Percentiles rank a stretch among this genome's conserved stretches.
Evolutionary conservation across 257 asterid species (phyloP).

Genomic region (Cinchona pubescens): DNA sequence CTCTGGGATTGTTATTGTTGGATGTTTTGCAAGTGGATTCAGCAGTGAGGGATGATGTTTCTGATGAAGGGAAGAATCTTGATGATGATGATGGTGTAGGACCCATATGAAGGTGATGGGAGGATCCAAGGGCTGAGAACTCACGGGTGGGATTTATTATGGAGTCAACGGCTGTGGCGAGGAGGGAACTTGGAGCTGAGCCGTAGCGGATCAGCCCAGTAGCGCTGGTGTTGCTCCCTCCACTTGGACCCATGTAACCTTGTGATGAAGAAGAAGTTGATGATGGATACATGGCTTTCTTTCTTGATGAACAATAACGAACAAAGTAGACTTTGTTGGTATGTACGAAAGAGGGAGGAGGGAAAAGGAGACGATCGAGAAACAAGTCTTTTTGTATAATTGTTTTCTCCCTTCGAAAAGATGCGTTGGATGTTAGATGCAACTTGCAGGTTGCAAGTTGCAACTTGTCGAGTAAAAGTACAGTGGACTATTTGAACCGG

Average conservation of each 20-base stretch:
- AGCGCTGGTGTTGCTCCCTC: slow-evolving; percentile 11
- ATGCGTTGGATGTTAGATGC: slow-evolving; percentile 33
- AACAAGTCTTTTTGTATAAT: not conserved
- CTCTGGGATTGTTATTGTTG: not conserved
- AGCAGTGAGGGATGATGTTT: slow-evolving; percentile 20
- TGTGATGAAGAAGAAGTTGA: slow-evolving; percentile 70
- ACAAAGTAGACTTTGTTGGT: not conserved
- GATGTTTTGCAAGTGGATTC: slow-evolving; percentile 22
- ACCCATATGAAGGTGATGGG: slow-evolving; percentile 27
- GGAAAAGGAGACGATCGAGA: slow-evolving; percentile 8
- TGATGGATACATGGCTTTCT: slow-evolving; percentile 51
- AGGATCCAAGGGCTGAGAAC: slow-evolving; percentile 31
- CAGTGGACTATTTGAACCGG: no score
- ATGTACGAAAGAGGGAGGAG: not conserved
- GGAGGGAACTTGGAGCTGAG: slow-evolving; percentile 69
- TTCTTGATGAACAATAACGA: not conserved
- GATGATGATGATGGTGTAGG: slow-evolving; percentile 14
- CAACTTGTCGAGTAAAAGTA: slow-evolving; percentile 23
- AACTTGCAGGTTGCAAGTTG: slow-evolving; percentile 1
- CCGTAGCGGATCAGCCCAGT: slow-evolving; percentile 62
- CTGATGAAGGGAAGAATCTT: slow-evolving; percentile 40
- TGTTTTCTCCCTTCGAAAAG: slow-evolving; percentile 3
- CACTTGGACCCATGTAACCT: slow-evolving; percentile 40
- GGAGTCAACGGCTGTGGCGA: slow-evolving; percentile 56
- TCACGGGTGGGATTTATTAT: slow-evolving; percentile 37